A percentile compares a stretch with the other conserved stretches of the same genome.
Conservation (phyloP, 805 yeast genomes). For the Candida ficus region DNA sequence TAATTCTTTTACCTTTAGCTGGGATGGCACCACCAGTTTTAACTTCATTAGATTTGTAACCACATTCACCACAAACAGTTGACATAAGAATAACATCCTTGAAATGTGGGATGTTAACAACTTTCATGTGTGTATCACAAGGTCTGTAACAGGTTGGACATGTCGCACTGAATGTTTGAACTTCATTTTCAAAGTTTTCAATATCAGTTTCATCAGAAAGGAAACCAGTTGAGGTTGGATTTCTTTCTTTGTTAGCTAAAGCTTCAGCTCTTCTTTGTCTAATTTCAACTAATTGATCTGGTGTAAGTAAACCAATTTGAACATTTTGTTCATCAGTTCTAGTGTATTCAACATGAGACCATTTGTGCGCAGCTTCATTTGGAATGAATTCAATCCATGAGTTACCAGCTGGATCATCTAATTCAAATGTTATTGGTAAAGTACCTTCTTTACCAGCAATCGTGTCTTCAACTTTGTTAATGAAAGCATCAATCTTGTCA, state of each 20-base stretch:
- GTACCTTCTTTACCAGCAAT: constrained; percentile 63
- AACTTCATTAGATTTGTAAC: constrained; percentile 94
- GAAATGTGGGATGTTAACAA: constrained; percentile 95
- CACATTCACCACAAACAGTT: constrained; percentile 87
- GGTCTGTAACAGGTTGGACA: constrained; percentile 84
- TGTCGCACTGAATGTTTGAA: constrained; percentile 86
- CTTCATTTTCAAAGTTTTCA: constrained; percentile 83
- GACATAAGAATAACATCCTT: constrained; percentile 97
- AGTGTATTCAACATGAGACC: constrained; percentile 78
- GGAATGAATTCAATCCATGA: constrained; percentile 92
- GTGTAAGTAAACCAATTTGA: constrained; percentile 70
- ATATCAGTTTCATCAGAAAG: constrained; percentile 70
- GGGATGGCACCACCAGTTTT: constrained; percentile 98
- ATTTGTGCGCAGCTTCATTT: constrained; percentile 82
- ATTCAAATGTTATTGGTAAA: constrained; percentile 69
- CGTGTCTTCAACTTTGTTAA: constrained; percentile 52
- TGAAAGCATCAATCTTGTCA: constrained; percentile 68
- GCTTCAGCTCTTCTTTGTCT: constrained; percentile 20
- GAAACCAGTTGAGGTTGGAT: constrained; percentile 50
- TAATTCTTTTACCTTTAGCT: constrained; percentile 68
- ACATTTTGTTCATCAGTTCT: constrained; percentile 89
- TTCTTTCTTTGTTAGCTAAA: constrained; percentile 22
- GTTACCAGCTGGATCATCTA: constrained; percentile 96
- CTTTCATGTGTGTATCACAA: constrained; percentile 94
- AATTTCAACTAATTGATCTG: constrained; percentile 44